phyloP scores from a whole-genome alignment of 106 monocot genomes.

The Gastrodia elata region DNA sequence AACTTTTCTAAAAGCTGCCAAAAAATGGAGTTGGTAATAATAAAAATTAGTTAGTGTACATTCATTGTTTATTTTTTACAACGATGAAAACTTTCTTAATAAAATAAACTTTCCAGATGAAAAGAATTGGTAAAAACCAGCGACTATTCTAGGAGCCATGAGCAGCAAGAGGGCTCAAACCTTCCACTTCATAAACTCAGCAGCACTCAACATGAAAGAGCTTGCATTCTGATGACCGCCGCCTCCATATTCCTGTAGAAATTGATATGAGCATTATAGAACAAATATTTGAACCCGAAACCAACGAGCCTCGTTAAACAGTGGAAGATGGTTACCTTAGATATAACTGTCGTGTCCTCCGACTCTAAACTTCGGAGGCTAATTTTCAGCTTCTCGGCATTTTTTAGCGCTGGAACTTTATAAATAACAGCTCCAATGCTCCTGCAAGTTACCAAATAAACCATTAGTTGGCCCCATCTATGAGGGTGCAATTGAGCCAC shows the following conservation, averaged over 20 bases:
- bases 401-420: conserved; percentile 40
- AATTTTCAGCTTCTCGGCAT: conserved; percentile 41
- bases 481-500: too few relatives aligned
- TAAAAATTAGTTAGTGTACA: too few relatives aligned
- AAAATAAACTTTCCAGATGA: background rate
- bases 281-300: background rate
- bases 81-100: background rate
- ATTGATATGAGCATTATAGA: background rate
- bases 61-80: too few relatives aligned
- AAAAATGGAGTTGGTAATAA: too few relatives aligned
- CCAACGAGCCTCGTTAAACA: background rate
- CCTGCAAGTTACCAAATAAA: conserved; percentile 19
- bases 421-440: conserved; percentile 68
- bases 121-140: background rate
- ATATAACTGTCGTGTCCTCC: conserved; percentile 63
- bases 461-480: too few relatives aligned
- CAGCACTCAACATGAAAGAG: conserved; percentile 42
- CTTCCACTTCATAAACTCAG: conserved; percentile 55
- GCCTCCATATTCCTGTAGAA: conserved; percentile 52
- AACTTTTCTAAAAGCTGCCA: too few relatives aligned
- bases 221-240: conserved; percentile 65
- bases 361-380: conserved; percentile 56
- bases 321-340: conserved; percentile 23
- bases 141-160: background rate
- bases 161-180: conserved; percentile 6